Base-by-base conservation (phyloP, 257 asterid species). In the Anisodus acutangulus region DNA sequence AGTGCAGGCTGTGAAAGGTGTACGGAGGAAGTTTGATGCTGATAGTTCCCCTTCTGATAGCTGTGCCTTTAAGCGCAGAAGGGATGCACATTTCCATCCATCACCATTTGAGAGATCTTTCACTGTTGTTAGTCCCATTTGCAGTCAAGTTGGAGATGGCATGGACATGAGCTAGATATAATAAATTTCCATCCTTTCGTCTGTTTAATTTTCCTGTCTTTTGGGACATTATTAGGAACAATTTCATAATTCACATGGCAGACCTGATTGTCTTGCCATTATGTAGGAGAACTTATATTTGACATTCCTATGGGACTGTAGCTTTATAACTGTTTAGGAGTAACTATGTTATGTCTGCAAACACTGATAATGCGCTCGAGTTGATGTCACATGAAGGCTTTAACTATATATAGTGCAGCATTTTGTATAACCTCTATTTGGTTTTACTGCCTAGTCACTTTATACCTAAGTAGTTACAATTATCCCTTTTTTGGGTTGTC, bases 101-200 rank as follows among this genome's bases (percentile, higher is more conserved):
- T 96, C 98, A 3, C 93, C 97, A 15, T 93, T 94, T 88, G 95
- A 94, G 97, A 93, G 97, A 85, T 91, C 99, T 41, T 91, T 92
- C 87, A 86, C 94, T 55, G 86, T 97, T 85, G 96, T 91, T 81
- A 86, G 90, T 89, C 98, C 98, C 89, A 92, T 96, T 83, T 91
- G 98, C 94, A 90, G 93, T 85, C 98, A 90, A 83, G 89, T 92
- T 88, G 95, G 93, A 85, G 98, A 96, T 88, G 96, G 91, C 94
- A 93, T 95, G 98, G 99, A 97, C 87, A 88, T 88, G 91, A 97
- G 87, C 91, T 93, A 97, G 97, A 85, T 78, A 45, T 81, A 62
- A 88, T 70, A 80, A 71, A 87, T 86, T 87, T 88, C 88, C 87
- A 71, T 57, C 79, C 82, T 88, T 59, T 66, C 79, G 85, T 70